Evolutionary conservation across 768 basidiomycete genomes (phyloP), one percentile per base, ranked within the genome.

Genomic region (Pluteus cervinus): DNA sequence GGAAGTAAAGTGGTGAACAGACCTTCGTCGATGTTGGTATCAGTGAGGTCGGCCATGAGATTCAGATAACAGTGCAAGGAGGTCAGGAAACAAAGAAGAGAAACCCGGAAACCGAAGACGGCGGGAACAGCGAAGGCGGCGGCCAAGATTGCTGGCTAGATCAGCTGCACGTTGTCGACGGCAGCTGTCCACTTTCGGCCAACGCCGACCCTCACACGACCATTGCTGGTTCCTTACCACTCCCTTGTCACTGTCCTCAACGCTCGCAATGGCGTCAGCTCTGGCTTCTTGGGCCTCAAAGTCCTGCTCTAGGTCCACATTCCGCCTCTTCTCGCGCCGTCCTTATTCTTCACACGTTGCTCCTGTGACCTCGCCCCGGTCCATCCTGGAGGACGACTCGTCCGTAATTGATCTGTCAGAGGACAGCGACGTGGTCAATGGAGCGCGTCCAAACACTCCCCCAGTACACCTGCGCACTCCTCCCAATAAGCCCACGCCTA

Each of bases 21-120:
- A 88, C 88, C 88, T 68, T 84, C 70, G 41, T 64, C 62, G 53
- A 93, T 91, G 45, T 69, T 68, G 31, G 77, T 66, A 62, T 86
- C 80, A 42, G 77, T 86, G 46, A 39, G 42, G 37, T 36, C 37
- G 39, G 42, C 17, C 24, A 39, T 36, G 39, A 41, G 37, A 26
- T 35, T 43, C 36, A 29, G 30, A 34, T 39, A 35, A 35, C 18
- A 10, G 33, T 37, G 29, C 23, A 41, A 39, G 42, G 33, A 30
- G 29, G 39, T 43, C 34, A 30, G 33, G 40, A 33, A 29, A 35
- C 16, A 15, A 17, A 33, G 22, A 24, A 34, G 26, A 24, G 18
- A 43, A 20, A 40, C 39, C n/a, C n/a, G n/a, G n/a, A n/a, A n/a
- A n/a, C n/a, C n/a, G n/a, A 7, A 32, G 15, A 16, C 30, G 15